These are phyloP conservation scores for Neofusicoccum umdonicola DNA, from an alignment of 2,329 filamentous ascomycete genomes.

Conservation along the genomic window DNA sequence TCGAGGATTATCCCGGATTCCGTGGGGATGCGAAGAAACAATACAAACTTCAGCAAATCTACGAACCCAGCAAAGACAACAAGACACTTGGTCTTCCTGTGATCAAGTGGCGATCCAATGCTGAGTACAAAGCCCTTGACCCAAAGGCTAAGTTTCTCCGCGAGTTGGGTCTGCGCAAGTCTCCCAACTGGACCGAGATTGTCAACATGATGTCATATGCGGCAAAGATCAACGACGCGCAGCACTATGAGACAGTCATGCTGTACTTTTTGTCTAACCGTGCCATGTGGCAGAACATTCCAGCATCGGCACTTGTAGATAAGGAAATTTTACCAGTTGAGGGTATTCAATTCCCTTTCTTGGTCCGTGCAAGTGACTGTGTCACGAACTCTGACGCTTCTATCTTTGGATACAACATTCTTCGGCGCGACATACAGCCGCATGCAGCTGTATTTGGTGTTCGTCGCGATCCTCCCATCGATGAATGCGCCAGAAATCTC, in stretches of 20 bases:
- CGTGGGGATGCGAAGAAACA: slow-evolving; percentile 28
- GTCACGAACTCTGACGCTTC: slow-evolving; percentile 77
- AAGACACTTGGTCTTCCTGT: slow-evolving; percentile 63
- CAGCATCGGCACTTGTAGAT: background rate
- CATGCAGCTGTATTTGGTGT: slow-evolving; percentile 89
- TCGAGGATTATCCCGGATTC: slow-evolving; percentile 15
- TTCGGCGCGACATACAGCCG: slow-evolving; percentile 71
- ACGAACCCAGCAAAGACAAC: slow-evolving; percentile 34
- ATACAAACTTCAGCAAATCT: slow-evolving; percentile 37
- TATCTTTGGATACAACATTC: slow-evolving; percentile 75
- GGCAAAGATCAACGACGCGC: background rate
- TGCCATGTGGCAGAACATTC: slow-evolving; percentile 1
- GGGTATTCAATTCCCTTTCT: slow-evolving; percentile 49
- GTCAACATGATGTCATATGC: slow-evolving; percentile 5
- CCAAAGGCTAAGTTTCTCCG: slow-evolving; percentile 38
- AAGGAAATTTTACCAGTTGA: slow-evolving; percentile 13
- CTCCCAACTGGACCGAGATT: slow-evolving; percentile 7
- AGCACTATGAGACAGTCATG: slow-evolving; percentile 6
- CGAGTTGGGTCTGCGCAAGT: slow-evolving; percentile 12
- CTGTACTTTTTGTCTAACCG: slow-evolving; percentile 13
- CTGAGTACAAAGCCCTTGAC: slow-evolving; percentile 10
- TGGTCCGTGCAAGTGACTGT: slow-evolving; percentile 73
- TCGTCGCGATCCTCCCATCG: slow-evolving; percentile 73
- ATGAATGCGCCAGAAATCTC: slow-evolving; percentile 71
- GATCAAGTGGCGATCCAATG: slow-evolving; percentile 46